Base-by-base conservation (phyloP, 768 basidiomycete genomes). In the Tubosaeta sp. region DNA sequence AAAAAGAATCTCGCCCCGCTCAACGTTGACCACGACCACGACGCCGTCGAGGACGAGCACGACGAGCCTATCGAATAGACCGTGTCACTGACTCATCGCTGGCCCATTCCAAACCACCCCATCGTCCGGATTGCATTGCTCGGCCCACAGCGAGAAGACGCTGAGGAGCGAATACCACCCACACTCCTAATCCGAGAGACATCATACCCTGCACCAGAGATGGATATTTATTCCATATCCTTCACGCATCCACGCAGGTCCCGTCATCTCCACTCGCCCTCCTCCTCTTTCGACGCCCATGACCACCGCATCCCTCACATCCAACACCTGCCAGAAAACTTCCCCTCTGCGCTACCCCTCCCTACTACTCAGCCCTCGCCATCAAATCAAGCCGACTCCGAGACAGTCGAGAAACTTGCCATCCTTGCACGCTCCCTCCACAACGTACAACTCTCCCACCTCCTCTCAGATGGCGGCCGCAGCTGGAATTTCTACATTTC, bases 181-280 rank as follows among this genome's bases (percentile, higher is more conserved):
- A 45, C 51, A 59, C 63, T 64, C 62, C 62, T 65, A 66, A 66
- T 57, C 51, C 52, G 38, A 51, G 33, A 41, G 22, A 22, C 22
- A 22, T 22, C 22, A 22, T 22, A 22, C 22, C 22, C 32, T 2
- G 9, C 46, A 54, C 37, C 43, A 52, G 43, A 29, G 39, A 95
- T 97, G 94, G 94, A 97, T 70, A 83, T 95, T 68, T 95, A 95
- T 81, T 90, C 92, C 50, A 90, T 91, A 60, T 90, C 92, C 65
- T 95, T 97, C 79, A 86, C 86, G 61, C 88, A 89, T 74, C 91
- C 92, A 65, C 87, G 89, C 75, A 79, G 86, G 69, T 80, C 85
- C 66, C 84, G 84, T 65, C 80, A 81, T 72, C 72, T 77, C 72
- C 64, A 65, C 46, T 81, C 84, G 53, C 73, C 80, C 49, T 71